A percentile compares a stretch with the other conserved stretches of the same genome.
Conservation (phyloP, 345 rosid genomes). For the Citrus unshiu region DNA sequence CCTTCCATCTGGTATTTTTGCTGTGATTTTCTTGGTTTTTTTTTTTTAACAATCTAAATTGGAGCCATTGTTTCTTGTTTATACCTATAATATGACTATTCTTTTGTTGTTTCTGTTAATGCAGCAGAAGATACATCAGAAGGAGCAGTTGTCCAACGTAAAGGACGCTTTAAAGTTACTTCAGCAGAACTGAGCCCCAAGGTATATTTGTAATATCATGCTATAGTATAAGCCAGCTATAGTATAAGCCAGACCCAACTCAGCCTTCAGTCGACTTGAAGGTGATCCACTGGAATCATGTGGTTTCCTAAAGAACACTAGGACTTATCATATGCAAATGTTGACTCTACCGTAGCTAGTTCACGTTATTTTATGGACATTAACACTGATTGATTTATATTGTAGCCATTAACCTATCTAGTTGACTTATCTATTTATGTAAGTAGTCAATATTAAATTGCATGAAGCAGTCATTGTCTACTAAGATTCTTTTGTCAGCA, state of each 20-base stretch:
- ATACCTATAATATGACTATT: conserved; percentile 2
- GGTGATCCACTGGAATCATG: neutral
- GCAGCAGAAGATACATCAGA: conserved; percentile 74
- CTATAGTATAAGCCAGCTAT: conserved; percentile 11
- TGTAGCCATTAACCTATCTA: neutral
- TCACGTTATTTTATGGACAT: neutral
- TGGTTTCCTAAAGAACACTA: neutral
- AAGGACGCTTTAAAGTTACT: conserved; percentile 92
- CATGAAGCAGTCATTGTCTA: neutral
- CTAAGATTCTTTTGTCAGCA: neutral
- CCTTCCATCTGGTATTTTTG: conserved; percentile 42
- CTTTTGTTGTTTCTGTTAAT: conserved; percentile 5
- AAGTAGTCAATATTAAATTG: neutral
- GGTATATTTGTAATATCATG: conserved; percentile 41
- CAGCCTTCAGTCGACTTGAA: conserved; percentile 3
- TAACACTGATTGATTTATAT: neutral
- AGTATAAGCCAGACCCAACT: conserved; percentile 1
- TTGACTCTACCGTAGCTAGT: neutral
- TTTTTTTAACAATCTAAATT: neutral
- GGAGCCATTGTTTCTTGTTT: conserved; percentile 5
- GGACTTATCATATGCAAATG: neutral
- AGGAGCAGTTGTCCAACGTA: conserved; percentile 73
- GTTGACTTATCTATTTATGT: neutral
- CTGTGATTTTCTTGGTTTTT: conserved; percentile 14
- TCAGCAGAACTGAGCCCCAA: conserved; percentile 80